A percentile compares a stretch with the other conserved stretches of the same genome.
Evolutionary conservation across 1,284 basidiomycete genomes (phyloP).

Genomic region (Amylostereum chailletii): DNA sequence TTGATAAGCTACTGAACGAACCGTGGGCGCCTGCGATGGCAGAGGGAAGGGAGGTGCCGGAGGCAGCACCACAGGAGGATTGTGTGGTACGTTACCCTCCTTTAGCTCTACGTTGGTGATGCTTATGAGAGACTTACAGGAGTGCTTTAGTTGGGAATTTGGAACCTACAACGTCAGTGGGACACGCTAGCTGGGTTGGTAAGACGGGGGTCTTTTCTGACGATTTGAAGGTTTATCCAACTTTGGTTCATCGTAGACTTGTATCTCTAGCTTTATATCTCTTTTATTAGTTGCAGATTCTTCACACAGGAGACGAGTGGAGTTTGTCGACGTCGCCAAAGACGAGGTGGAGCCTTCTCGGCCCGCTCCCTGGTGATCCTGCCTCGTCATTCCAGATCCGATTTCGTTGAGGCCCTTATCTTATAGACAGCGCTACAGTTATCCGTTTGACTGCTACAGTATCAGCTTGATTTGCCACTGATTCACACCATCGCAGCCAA

Average conservation of each 20-base stretch:
- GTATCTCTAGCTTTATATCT: not conserved
- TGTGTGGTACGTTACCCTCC: constrained; percentile 45
- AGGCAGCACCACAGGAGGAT: constrained; percentile 39
- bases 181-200: not conserved
- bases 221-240: not conserved
- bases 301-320: too few relatives aligned
- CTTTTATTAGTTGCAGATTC: too few relatives aligned
- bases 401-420: too few relatives aligned
- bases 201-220: not conserved
- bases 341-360: too few relatives aligned
- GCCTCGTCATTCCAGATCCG: too few relatives aligned
- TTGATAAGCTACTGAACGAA: constrained; percentile 65
- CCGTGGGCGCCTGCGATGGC: constrained; percentile 68
- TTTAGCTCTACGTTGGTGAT: not conserved
- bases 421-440: too few relatives aligned
- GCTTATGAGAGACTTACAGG: not conserved
- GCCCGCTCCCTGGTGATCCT: too few relatives aligned
- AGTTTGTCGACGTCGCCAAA: too few relatives aligned
- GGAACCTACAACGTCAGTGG: not conserved
- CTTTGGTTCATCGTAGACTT: not conserved
- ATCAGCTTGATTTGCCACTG: too few relatives aligned
- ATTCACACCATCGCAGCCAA: too few relatives aligned
- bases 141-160: constrained; percentile 2
- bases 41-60: constrained; percentile 51
- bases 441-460: too few relatives aligned